These are phyloP conservation scores for Aspergillus coremiiformis DNA, from an alignment of 495 filamentous ascomycete genomes.

Conservation along the genomic window DNA sequence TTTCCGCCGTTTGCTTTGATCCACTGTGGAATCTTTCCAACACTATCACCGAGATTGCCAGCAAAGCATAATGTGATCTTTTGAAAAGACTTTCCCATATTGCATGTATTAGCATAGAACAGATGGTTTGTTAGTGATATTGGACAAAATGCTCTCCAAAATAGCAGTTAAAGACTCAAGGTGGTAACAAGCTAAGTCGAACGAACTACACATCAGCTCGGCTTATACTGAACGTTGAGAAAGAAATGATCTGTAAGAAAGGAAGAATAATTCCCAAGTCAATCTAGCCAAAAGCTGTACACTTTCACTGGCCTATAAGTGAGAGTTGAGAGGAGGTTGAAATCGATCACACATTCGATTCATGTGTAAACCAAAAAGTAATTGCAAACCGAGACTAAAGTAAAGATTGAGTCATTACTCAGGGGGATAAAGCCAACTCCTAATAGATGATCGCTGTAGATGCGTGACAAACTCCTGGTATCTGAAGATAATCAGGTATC, in stretches of 20 bases:
- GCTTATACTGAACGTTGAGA: too few species aligned
- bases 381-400: too few species aligned
- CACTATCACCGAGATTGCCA: slow-evolving; percentile 36
- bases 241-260: slow-evolving; percentile 1
- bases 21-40: slow-evolving; percentile 47
- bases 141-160: neutral
- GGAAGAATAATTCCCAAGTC: too few species aligned
- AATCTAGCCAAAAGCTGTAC: too few species aligned
- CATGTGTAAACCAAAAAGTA: too few species aligned
- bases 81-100: slow-evolving; percentile 30
- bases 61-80: slow-evolving; percentile 20
- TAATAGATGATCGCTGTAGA: neutral
- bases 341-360: too few species aligned
- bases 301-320: too few species aligned
- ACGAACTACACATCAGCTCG: too few species aligned
- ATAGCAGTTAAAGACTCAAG: neutral
- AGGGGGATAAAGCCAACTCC: too few species aligned
- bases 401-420: too few species aligned
- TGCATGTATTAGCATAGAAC: neutral
- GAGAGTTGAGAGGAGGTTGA: too few species aligned
- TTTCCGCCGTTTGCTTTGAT: slow-evolving; percentile 45
- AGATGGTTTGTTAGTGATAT: neutral
- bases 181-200: neutral
- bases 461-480: neutral
- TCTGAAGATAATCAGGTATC: neutral